Evolutionary conservation across 2,329 filamentous ascomycete species (phyloP).

Genomic region (Talaromyces sp.): DNA sequence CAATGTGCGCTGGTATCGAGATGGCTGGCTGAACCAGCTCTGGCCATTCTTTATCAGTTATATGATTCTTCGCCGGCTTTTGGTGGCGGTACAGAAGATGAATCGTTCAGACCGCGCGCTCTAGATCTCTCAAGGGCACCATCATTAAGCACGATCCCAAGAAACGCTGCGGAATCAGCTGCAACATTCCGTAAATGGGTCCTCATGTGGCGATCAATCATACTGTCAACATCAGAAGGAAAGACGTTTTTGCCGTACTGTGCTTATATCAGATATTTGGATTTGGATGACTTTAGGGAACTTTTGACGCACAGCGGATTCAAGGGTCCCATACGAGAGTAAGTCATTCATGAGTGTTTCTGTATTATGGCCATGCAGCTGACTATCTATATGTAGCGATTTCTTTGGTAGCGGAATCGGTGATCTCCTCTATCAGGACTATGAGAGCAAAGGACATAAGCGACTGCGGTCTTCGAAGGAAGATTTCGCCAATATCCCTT

Average conservation of each 20-base stretch:
- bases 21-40: constrained; percentile 24
- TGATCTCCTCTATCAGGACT: constrained; percentile 22
- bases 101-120: constrained; percentile 33
- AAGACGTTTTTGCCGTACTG: constrained; percentile 65
- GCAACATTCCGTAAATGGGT: constrained; percentile 52
- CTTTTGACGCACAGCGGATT: constrained; percentile 60
- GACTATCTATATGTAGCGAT: constrained; percentile 31
- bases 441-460: constrained; percentile 23
- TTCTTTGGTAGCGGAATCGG: constrained; percentile 51
- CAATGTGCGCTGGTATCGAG: constrained; percentile 28
- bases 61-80: constrained; percentile 47
- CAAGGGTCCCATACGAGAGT: constrained; percentile 55
- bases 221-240: constrained; percentile 58
- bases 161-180: not conserved
- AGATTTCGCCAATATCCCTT: constrained; percentile 29
- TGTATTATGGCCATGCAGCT: not conserved
- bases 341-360: constrained; percentile 36
- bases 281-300: constrained; percentile 58
- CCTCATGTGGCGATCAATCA: constrained; percentile 64
- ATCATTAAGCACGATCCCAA: not conserved
- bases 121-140: constrained; percentile 1
- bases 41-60: constrained; percentile 32
- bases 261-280: constrained; percentile 61
- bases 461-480: constrained; percentile 24
- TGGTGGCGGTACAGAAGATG: constrained; percentile 44